Conservation (phyloP, 1,284 basidiomycete species). For the Heterobasidion irregulare region DNA sequence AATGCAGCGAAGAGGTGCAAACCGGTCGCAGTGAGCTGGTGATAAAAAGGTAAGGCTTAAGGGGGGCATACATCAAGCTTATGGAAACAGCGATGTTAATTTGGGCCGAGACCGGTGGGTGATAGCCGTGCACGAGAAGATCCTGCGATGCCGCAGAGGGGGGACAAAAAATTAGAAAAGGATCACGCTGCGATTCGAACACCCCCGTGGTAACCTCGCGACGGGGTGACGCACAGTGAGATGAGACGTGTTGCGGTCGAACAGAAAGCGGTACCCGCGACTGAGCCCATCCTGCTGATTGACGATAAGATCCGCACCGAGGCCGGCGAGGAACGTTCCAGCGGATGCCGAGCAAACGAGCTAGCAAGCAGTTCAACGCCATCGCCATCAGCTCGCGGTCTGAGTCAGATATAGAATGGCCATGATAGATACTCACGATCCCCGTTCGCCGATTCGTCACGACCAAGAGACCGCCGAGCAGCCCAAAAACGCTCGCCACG, state of each 20-base stretch:
- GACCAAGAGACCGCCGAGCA: constrained; percentile 31
- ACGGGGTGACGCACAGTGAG: constrained; percentile 32
- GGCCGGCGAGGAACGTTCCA: constrained; percentile 48
- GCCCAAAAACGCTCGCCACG: constrained; percentile 34
- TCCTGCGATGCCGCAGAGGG: constrained; percentile 5
- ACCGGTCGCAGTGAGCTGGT: too few relatives aligned
- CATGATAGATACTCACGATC: constrained; percentile 35
- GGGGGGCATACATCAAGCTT: constrained; percentile 13
- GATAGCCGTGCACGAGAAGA: constrained; percentile 12
- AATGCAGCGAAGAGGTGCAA: background rate
- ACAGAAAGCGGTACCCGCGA: constrained; percentile 49
- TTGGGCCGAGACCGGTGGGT: constrained; percentile 12
- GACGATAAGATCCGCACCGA: constrained; percentile 48
- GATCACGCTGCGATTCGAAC: too few relatives aligned
- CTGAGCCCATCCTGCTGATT: constrained; percentile 55
- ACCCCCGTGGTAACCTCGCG: background rate
- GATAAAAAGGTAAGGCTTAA: background rate
- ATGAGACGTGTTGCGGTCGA: constrained; percentile 54
- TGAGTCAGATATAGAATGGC: background rate
- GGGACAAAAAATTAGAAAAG: background rate
- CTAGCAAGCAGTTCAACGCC: constrained; percentile 16
- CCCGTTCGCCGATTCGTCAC: constrained; percentile 36
- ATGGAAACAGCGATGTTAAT: constrained; percentile 18
- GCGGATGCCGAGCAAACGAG: constrained; percentile 42
- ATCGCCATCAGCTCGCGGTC: background rate